Conservation (phyloP, 2,329 filamentous ascomycete genomes). For the Colletotrichum shisoi region DNA sequence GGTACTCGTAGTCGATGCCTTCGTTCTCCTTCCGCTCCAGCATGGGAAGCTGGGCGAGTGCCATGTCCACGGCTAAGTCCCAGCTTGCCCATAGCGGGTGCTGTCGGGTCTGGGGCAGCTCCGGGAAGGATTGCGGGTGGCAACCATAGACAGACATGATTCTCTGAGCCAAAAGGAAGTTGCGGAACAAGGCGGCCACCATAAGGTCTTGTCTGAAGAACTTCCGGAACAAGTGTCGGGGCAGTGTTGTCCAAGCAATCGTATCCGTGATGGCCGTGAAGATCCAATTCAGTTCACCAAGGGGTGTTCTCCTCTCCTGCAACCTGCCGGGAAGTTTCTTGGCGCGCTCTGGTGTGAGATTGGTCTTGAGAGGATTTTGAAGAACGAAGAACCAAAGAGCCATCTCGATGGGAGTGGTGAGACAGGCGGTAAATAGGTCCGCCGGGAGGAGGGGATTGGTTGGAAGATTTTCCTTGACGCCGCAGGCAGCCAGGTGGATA, state of each 20-base stretch:
- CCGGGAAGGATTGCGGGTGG: slow-evolving; percentile 89
- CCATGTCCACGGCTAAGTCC: slow-evolving; percentile 97
- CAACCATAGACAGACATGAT: slow-evolving; percentile 98
- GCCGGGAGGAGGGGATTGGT: slow-evolving; percentile 93
- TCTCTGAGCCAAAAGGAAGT: slow-evolving; percentile 91
- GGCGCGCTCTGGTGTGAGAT: slow-evolving; percentile 80
- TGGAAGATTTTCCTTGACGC: slow-evolving; percentile 87
- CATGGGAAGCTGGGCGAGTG: slow-evolving; percentile 85
- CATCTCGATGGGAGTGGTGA: slow-evolving; percentile 98
- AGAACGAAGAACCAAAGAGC: slow-evolving; percentile 95
- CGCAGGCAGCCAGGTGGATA: slow-evolving; percentile 92
- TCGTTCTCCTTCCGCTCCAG: slow-evolving; percentile 80
- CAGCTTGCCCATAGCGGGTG: slow-evolving; percentile 97
- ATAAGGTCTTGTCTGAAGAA: slow-evolving; percentile 97
- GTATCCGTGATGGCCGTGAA: slow-evolving; percentile 99
- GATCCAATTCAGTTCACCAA: slow-evolving; percentile 98
- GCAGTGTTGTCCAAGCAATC: slow-evolving; percentile 96
- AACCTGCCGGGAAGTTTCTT: slow-evolving; percentile 89
- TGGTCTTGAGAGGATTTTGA: slow-evolving; percentile 79
- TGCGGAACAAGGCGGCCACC: slow-evolving; percentile 97
- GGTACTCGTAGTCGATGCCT: slow-evolving; percentile 84
- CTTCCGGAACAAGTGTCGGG: slow-evolving; percentile 90
- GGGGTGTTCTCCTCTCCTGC: slow-evolving; percentile 89
- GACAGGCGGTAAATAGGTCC: slow-evolving; percentile 92
- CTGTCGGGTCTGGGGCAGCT: slow-evolving; percentile 92